A percentile compares a stretch with the other conserved stretches of the same genome.
These are phyloP conservation scores for Nitzschia inconspicua DNA, from an alignment of 108 stramenopile species.

Conservation along the genomic window DNA sequence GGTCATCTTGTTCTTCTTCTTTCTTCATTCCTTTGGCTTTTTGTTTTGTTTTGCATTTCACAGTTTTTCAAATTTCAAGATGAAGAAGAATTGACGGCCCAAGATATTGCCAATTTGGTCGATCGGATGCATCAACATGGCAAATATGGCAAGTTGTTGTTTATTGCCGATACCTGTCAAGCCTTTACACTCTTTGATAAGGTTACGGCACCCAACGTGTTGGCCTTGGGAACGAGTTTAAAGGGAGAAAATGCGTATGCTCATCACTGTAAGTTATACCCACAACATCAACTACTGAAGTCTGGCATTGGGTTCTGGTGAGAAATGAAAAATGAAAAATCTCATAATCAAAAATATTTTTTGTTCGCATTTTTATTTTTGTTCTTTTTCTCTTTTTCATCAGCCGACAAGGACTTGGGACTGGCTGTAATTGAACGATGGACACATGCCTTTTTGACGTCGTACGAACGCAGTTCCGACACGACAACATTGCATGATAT, in stretches of 20 bases:
- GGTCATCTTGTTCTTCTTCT: too few relatives aligned
- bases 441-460: constrained; percentile 38
- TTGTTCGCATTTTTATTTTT: not conserved
- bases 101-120: constrained; percentile 69
- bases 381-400: not conserved
- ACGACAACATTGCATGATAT: constrained; percentile 24
- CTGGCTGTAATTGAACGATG: constrained; percentile 77
- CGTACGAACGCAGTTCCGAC: constrained; percentile 4
- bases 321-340: too few relatives aligned
- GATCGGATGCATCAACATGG: constrained; percentile 59
- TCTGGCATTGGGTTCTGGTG: not conserved
- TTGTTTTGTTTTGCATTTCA: too few relatives aligned
- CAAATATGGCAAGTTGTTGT: constrained; percentile 65
- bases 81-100: constrained; percentile 84
- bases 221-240: constrained; percentile 67
- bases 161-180: constrained; percentile 95
- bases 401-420: constrained; percentile 45
- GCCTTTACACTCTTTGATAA: constrained; percentile 82
- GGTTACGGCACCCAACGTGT: constrained; percentile 62
- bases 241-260: constrained; percentile 79
- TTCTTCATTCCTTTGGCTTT: too few relatives aligned
- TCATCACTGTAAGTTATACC: constrained; percentile 42
- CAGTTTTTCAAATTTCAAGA: constrained; percentile 83
- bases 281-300: not conserved
- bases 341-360: not conserved